Evolutionary conservation across 2,329 filamentous ascomycete genomes (phyloP), one percentile per base, ranked within the genome.

Genomic region (Clathrospora elynae): DNA sequence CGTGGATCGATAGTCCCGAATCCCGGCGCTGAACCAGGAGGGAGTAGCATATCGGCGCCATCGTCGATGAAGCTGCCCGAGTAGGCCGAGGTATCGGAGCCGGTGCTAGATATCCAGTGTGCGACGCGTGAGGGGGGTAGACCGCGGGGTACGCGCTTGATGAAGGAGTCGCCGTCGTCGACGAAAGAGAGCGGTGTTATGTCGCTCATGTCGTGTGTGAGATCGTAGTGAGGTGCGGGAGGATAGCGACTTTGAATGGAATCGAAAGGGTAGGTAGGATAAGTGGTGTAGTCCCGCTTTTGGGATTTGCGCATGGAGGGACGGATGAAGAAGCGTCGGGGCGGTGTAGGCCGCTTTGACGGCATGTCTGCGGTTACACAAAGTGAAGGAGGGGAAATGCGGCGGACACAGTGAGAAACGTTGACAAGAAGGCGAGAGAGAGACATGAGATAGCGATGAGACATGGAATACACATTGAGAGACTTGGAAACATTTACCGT

Each of bases 31-130:
- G 5, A 8, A 3, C 9, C 25, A 6, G 10, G n/a, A 6, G 24
- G 38, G 1, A 34, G 22, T 1, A 53, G 35, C 20, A 62, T 48
- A 35, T 66, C 59, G n/a, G 48, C 52, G 14, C 59, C 55, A 31
- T 67, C 64, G 41, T 68, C 65, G 20, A 66, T 17, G 32, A 51
- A 66, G 42, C 61, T 65, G 12, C 54, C 51, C 3, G 55, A 59
- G 33, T 61, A 62, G 2, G 35, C 23, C 6, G 58, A 57, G 8
- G 35, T 23, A 3, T 42, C 20, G 12, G 52, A 42, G n/a, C 14
- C 20, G 17, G 40, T 33, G n/a, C 7, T 16, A 6, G 42, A 10
- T 20, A 57, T 22, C 58, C 57, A 59, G 10, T 36, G 25, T 8
- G 49, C 13, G 12, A 55, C 41, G 13, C 52, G 41, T 10, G 45